Evolutionary conservation across 2,329 filamentous ascomycete genomes (phyloP), one percentile per base, ranked within the genome.

Genomic region (Diplodia intermedia): DNA sequence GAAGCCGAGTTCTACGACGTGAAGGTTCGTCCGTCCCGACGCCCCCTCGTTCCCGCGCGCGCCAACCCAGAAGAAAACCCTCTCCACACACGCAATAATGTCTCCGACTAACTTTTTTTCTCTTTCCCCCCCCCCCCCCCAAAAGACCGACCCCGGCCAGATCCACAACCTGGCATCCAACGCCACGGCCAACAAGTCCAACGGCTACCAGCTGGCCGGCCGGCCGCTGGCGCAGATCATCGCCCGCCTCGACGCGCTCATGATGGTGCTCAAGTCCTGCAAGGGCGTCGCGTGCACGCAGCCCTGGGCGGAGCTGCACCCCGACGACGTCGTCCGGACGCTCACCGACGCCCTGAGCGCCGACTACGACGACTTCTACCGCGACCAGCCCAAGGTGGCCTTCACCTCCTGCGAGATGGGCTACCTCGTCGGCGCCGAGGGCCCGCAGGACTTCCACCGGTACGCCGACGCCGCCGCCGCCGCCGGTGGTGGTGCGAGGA

Each of bases 1-100:
- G 88, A 90, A 72, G 85, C 87, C 67, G 89, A 91, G 74, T 82
- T 90, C 2, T 91, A 91, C 73, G 84, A 91, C 70, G 72, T 90
- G 49, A 84, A 81, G 72, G 87, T 86, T 75, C 69, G 79, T 72
- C 33, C n/a, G n/a, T n/a, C n/a, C n/a, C 36, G 8, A 2, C 9
- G 11, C 36, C n/a, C 4, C 36, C n/a, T 6, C n/a, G 20, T 15
- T 14, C 14, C 14, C 6, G 23, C 7, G n/a, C 7, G n/a, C 9
- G 18, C 54, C 33, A n/a, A 33, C 6, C 8, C 31, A 33, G n/a
- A n/a, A n/a, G n/a, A 9, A 33, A 33, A 1, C 31, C 31, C 31
- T 9, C 6, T 33, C 31, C 31, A 7, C 31, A 26, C 26, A 26
- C 31, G 6, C 31, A 31, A 31, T 26, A 54, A 6, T 18, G 15